Evolutionary conservation across 1,284 basidiomycete species (phyloP), one percentile per base, ranked within the genome.

Genomic region (Phellopilus nigrolimitatus): DNA sequence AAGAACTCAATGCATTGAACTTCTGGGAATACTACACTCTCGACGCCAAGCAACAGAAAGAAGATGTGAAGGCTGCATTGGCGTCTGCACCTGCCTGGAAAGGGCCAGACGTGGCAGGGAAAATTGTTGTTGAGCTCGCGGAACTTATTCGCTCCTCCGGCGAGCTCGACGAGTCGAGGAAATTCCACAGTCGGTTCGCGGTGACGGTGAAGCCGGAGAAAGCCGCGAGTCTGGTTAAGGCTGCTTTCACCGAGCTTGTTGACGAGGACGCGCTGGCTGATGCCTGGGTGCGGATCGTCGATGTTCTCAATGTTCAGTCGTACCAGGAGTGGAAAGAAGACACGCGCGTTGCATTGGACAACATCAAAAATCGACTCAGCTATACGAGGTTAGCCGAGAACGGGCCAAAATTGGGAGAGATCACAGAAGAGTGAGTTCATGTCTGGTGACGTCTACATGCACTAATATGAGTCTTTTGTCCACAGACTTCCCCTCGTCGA

Each of bases 11-110:
- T 49, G 69, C 69, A 3, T 78, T 87, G 33, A 76, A 88, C 36
- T 68, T 97, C 21, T 97, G 92, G 91, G 85, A 97, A 61, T 97
- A 86, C 71, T 97, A 97, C 64, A 87, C 92, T 19, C 73, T 97
- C 41, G 84, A 97, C 62, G 75, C 82, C 4, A 70, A 72, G 37
- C 67, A 72, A 52, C 82, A 89, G 65, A 77, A 72, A 55, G 71
- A 72, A 4, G 67, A 72, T 2, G 71, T 90, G 46, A 74, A 73
- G 37, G 66, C 71, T 9, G 80, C 78, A 2, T 62, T 87, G 3
- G 60, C 66, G 0, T 71, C 73, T 17, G 58, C 76, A 30, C 65
- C 67, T 3, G 55, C 70, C n/a, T 85, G 87, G 88, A 63, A 66
- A 30, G 82, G 82, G 3, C 65, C 74, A 3, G 67, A 76, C 50